These are phyloP conservation scores for Nemania serpens DNA, from an alignment of 2,329 filamentous ascomycete genomes.

Conservation along the genomic window DNA sequence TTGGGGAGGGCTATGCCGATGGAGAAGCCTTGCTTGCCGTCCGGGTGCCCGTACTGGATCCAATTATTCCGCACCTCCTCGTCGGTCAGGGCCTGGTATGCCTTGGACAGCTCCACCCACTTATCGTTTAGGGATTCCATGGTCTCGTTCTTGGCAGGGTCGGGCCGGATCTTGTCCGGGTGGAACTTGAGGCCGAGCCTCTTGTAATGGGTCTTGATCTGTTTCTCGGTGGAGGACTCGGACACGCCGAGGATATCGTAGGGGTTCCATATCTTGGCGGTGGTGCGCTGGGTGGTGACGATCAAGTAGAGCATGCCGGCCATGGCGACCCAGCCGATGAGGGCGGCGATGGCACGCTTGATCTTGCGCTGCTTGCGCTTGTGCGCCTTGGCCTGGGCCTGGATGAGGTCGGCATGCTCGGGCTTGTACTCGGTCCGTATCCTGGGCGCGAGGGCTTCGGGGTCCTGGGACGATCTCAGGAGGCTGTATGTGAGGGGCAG, in stretches of 20 bases:
- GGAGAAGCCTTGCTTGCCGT: conserved; percentile 97
- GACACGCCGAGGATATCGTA: conserved; percentile 91
- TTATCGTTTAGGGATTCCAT: conserved; percentile 79
- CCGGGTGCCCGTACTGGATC: conserved; percentile 92
- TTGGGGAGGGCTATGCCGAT: conserved; percentile 96
- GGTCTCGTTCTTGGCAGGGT: conserved; percentile 87
- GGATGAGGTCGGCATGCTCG: conserved; percentile 81
- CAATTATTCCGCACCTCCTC: conserved; percentile 98
- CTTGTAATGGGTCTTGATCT: conserved; percentile 92
- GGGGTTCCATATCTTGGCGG: conserved; percentile 88
- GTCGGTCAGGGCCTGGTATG: conserved; percentile 96
- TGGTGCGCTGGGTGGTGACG: conserved; percentile 71
- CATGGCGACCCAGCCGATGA: conserved; percentile 82
- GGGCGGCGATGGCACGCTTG: conserved; percentile 78
- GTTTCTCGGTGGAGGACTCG: conserved; percentile 83
- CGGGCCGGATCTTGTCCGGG: conserved; percentile 88
- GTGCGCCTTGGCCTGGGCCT: conserved; percentile 80
- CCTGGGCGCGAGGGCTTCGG: conserved; percentile 79
- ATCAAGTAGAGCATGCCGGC: conserved; percentile 93
- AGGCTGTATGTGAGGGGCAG: conserved; percentile 88
- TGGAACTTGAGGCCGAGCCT: conserved; percentile 84
- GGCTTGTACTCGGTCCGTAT: conserved; percentile 83
- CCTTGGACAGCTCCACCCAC: conserved; percentile 96
- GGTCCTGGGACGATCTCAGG: conserved; percentile 75
- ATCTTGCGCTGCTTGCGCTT: conserved; percentile 87